A percentile compares a stretch with the other conserved stretches of the same genome.
phyloP scores from a whole-genome alignment of 169 alveolate genomes.

The Plasmodium falciparum region DNA sequence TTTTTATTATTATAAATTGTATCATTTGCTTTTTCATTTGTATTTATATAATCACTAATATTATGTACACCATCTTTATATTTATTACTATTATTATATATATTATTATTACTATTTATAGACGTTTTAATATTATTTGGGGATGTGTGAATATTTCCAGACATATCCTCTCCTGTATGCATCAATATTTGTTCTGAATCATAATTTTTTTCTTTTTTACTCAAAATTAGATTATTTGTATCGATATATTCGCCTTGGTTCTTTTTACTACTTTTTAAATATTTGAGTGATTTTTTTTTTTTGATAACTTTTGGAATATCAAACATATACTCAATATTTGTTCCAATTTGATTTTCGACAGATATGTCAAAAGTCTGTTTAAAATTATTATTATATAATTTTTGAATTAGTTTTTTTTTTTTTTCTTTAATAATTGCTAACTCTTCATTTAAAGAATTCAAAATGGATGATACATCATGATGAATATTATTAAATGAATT shows the following conservation, averaged over 20 bases:
- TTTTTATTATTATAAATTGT: background rate
- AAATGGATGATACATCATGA: background rate
- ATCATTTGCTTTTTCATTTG: background rate
- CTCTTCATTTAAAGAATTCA: background rate
- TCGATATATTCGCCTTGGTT: background rate
- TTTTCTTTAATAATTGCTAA: constrained; percentile 17
- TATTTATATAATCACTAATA: background rate
- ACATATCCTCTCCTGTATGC: background rate
- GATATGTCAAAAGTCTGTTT: constrained; percentile 47
- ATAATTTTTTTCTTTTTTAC: background rate
- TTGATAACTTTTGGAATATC: constrained; percentile 51
- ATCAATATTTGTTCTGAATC: background rate
- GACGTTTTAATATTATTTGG: too few species aligned
- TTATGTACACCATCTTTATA: background rate
- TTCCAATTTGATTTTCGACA: constrained; percentile 50
- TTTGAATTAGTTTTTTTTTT: constrained; percentile 41
- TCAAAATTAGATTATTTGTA: too few species aligned
- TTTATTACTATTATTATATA: background rate
- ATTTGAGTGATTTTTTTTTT: constrained; percentile 37
- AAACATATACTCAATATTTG: constrained; percentile 39
- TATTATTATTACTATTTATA: background rate
- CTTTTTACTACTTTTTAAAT: background rate
- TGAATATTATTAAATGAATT: background rate
- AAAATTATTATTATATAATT: constrained; percentile 48
- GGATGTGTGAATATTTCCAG: too few species aligned